phyloP scores from a whole-genome alignment of 2,329 filamentous ascomycete species.

The Monascus ruber region DNA sequence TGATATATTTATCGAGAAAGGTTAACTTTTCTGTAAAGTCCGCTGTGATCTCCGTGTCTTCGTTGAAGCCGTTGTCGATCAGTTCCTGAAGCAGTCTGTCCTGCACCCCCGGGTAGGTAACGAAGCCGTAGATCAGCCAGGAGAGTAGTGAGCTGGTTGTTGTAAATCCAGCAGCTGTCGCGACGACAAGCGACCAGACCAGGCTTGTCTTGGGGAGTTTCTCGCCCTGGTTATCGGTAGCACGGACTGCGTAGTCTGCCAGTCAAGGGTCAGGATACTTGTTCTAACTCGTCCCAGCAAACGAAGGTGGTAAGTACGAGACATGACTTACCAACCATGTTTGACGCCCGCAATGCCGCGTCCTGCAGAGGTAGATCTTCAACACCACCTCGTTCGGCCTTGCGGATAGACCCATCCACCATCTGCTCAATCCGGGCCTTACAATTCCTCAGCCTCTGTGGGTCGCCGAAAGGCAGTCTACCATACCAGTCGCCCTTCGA shows the following conservation, averaged over 20 bases:
- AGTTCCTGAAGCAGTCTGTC: slow-evolving; percentile 48
- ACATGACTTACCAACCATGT: too few species aligned
- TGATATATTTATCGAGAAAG: slow-evolving; percentile 28
- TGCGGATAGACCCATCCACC: too few species aligned
- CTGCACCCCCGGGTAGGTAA: slow-evolving; percentile 45
- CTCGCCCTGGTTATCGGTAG: slow-evolving; percentile 43
- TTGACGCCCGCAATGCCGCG: too few species aligned
- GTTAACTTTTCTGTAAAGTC: slow-evolving; percentile 39
- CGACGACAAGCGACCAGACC: slow-evolving; percentile 38
- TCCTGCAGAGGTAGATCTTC: too few species aligned
- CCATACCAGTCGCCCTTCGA: too few species aligned
- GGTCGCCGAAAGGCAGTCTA: too few species aligned
- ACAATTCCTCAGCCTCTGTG: too few species aligned
- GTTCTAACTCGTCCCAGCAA: too few species aligned
- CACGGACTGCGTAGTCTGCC: slow-evolving; percentile 42
- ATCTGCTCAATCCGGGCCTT: too few species aligned
- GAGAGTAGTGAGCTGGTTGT: slow-evolving; percentile 49
- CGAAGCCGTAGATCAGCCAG: slow-evolving; percentile 46
- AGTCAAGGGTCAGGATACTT: too few species aligned
- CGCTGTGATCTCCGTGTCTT: slow-evolving; percentile 35
- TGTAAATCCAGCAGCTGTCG: slow-evolving; percentile 49
- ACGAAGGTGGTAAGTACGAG: too few species aligned
- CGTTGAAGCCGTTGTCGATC: slow-evolving; percentile 37
- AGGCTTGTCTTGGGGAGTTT: slow-evolving; percentile 38
- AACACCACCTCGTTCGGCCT: too few species aligned